A percentile compares a stretch with the other conserved stretches of the same genome.
Conservation (phyloP, 2,329 filamentous ascomycete species). For the Arthroderma sp. region DNA sequence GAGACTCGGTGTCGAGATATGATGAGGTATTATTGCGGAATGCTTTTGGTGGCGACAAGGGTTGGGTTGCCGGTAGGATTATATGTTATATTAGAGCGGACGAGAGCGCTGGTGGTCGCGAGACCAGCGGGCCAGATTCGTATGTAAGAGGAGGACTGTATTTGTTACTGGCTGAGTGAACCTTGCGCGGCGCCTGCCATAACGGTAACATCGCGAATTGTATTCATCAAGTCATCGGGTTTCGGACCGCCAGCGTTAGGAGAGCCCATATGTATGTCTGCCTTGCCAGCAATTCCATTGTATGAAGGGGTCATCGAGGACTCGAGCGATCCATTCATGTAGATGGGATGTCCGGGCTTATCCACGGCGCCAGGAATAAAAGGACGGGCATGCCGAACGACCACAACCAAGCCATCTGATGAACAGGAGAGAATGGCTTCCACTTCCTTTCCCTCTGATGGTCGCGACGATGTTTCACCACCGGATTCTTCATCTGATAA, state of each 20-base stretch:
- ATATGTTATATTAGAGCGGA: too few relatives aligned
- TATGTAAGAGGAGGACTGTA: too few relatives aligned
- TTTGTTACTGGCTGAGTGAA: neutral
- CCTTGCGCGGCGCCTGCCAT: constrained; percentile 54
- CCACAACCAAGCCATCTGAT: constrained; percentile 73
- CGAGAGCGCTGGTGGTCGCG: too few relatives aligned
- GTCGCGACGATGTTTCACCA: neutral
- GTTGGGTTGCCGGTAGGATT: too few relatives aligned
- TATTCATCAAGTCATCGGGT: constrained; percentile 56
- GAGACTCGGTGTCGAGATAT: too few relatives aligned
- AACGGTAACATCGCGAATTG: constrained; percentile 73
- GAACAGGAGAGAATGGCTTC: constrained; percentile 88
- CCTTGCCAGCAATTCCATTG: constrained; percentile 23
- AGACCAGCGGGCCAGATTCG: too few relatives aligned
- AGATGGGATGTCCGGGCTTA: constrained; percentile 27
- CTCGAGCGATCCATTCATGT: constrained; percentile 57
- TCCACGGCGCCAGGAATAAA: constrained; percentile 42
- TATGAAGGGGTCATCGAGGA: constrained; percentile 63
- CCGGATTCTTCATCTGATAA: too few relatives aligned
- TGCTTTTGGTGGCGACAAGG: too few relatives aligned
- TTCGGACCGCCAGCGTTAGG: constrained; percentile 29
- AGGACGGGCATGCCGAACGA: constrained; percentile 60
- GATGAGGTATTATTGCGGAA: too few relatives aligned
- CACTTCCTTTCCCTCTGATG: constrained; percentile 41
- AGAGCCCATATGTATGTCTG: neutral